Percentiles rank a stretch among this genome's conserved stretches.
Conservation (phyloP, 768 basidiomycete species). For the Lactarius sp. region DNA sequence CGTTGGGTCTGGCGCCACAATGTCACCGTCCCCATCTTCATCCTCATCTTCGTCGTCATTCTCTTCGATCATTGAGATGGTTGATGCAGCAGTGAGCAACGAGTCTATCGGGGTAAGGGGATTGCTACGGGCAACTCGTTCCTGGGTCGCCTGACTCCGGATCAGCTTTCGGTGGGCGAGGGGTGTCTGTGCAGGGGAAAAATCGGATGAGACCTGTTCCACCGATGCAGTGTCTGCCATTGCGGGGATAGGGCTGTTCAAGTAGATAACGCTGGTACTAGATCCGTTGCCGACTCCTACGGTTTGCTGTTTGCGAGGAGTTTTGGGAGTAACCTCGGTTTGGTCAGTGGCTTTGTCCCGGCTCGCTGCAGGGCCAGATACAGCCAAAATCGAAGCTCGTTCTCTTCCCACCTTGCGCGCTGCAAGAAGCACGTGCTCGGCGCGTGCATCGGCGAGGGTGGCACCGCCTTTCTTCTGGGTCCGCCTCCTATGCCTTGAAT, state of each 20-base stretch:
- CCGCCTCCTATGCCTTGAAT: slow-evolving; percentile 27
- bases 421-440: slow-evolving; percentile 66
- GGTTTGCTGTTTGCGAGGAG: slow-evolving; percentile 20
- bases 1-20: slow-evolving; percentile 25
- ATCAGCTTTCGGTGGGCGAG: slow-evolving; percentile 9
- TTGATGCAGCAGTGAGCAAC: slow-evolving; percentile 52
- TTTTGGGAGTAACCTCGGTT: slow-evolving; percentile 12
- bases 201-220: slow-evolving; percentile 23
- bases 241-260: slow-evolving; percentile 22
- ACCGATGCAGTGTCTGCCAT: slow-evolving; percentile 11
- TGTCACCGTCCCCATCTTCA: slow-evolving; percentile 11
- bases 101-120: slow-evolving; percentile 53
- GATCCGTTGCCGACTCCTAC: slow-evolving; percentile 15
- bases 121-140: slow-evolving; percentile 28
- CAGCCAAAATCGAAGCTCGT: slow-evolving; percentile 50
- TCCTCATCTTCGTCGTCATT: slow-evolving; percentile 32
- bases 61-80: slow-evolving; percentile 44
- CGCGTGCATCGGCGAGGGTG: slow-evolving; percentile 57
- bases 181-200: slow-evolving; percentile 26
- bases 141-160: slow-evolving; percentile 28
- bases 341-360: slow-evolving; percentile 30
- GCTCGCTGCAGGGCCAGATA: slow-evolving; percentile 37
- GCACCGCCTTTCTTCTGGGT: slow-evolving; percentile 31
- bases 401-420: slow-evolving; percentile 64
- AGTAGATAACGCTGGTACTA: slow-evolving; percentile 22